A percentile compares a stretch with the other conserved stretches of the same genome.
These are phyloP conservation scores for Liriodendron chinense DNA, from an alignment of 164 flowering plant genomes.

Conservation along the genomic window DNA sequence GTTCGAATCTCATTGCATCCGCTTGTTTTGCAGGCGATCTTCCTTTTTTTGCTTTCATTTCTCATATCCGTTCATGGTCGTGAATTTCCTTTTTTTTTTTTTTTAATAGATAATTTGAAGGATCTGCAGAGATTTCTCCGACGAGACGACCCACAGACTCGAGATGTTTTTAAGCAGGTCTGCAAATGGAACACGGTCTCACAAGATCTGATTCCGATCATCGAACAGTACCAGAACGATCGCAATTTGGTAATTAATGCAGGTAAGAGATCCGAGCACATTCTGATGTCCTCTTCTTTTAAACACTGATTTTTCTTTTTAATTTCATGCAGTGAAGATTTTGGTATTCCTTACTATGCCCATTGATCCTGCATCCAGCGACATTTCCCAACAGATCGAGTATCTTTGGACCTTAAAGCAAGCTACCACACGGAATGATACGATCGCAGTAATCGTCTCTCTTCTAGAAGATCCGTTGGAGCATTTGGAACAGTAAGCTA, in stretches of 20 bases:
- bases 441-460: constrained; percentile 65
- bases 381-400: constrained; percentile 79
- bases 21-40: not conserved
- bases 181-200: constrained; percentile 83
- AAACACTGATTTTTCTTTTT: not conserved
- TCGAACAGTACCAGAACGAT: constrained; percentile 67
- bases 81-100: not conserved
- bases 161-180: constrained; percentile 89
- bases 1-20: not conserved
- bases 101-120: constrained; percentile 75
- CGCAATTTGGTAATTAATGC: constrained; percentile 66
- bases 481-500: constrained; percentile 65
- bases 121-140: constrained; percentile 85
- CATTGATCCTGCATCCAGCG: constrained; percentile 59
- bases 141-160: constrained; percentile 76
- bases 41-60: not conserved
- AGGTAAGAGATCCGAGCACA: constrained; percentile 31
- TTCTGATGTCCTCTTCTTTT: not conserved
- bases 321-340: constrained; percentile 64
- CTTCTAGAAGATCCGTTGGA: constrained; percentile 77
- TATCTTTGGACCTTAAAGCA: constrained; percentile 77
- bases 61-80: not conserved
- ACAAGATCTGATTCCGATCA: constrained; percentile 77
- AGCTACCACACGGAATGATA: constrained; percentile 51
- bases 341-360: constrained; percentile 96